These are phyloP conservation scores for Phyllostachys edulis DNA, from an alignment of 176 grass and related monocot species.

Conservation along the genomic window DNA sequence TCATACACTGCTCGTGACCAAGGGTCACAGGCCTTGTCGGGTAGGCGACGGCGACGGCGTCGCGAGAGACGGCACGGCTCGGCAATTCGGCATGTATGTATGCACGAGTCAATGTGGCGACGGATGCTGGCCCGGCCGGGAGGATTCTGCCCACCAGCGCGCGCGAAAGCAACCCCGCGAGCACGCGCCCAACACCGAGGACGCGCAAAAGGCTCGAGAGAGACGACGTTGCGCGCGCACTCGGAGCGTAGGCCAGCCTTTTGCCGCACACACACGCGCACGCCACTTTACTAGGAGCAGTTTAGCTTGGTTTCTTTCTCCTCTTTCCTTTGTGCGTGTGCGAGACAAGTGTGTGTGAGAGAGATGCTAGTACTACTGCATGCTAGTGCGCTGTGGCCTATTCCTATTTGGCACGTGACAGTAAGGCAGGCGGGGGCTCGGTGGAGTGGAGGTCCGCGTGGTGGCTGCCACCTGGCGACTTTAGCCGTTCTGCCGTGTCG, in stretches of 20 bases:
- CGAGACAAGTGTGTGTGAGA: no score
- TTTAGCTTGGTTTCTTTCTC: background rate
- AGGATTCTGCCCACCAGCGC: background rate
- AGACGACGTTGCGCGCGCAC: constrained; percentile 19
- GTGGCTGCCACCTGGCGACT: constrained; percentile 6
- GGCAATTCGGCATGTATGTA: background rate
- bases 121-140: background rate
- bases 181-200: constrained; percentile 54
- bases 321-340: background rate
- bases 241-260: background rate
- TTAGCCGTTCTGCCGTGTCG: background rate
- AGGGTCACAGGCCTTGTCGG: constrained; percentile 26
- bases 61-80: background rate
- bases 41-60: background rate
- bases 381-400: background rate
- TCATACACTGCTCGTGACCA: constrained; percentile 28
- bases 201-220: background rate
- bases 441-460: constrained; percentile 30
- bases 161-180: constrained; percentile 53
- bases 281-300: background rate
- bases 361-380: no score
- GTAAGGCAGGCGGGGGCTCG: background rate
- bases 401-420: constrained; percentile 48
- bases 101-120: background rate
- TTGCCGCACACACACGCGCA: constrained; percentile 12